Percentiles rank a stretch among this genome's conserved stretches.
These are phyloP conservation scores for Colletotrichum somersetense DNA, from an alignment of 2,329 filamentous ascomycete species.

Conservation along the genomic window DNA sequence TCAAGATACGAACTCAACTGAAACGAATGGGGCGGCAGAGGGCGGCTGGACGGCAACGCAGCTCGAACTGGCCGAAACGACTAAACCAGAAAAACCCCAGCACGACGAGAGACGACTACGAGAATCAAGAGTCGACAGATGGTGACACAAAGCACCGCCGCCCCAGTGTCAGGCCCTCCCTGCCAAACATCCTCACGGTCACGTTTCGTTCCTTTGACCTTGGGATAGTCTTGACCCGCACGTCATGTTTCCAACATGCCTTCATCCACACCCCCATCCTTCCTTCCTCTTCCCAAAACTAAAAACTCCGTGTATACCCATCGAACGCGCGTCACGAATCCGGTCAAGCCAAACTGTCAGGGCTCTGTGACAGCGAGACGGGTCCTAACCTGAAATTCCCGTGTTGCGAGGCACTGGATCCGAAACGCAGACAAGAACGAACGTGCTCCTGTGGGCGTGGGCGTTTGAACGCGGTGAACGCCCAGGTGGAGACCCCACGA, in stretches of 20 bases:
- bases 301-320: background rate
- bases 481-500: background rate
- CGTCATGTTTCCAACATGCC: background rate
- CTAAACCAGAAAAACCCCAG: background rate
- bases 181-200: constrained; percentile 14
- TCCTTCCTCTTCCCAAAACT: background rate
- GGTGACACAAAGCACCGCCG: constrained; percentile 4
- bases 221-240: constrained; percentile 4
- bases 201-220: background rate
- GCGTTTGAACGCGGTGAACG: background rate
- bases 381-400: constrained; percentile 4
- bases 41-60: background rate
- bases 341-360: constrained; percentile 20
- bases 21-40: constrained; percentile 20
- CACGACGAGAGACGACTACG: background rate
- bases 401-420: constrained; percentile 25
- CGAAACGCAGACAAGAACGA: constrained; percentile 28
- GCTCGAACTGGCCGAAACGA: background rate
- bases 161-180: constrained; percentile 33
- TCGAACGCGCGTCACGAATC: constrained; percentile 1
- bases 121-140: background rate
- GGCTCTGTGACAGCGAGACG: constrained; percentile 27
- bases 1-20: constrained; percentile 38
- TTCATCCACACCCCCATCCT: background rate
- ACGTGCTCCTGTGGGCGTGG: constrained; percentile 2